Evolutionary conservation across 805 yeast species (phyloP), one percentile per base, ranked within the genome.

Genomic region (Candida ovalis): DNA sequence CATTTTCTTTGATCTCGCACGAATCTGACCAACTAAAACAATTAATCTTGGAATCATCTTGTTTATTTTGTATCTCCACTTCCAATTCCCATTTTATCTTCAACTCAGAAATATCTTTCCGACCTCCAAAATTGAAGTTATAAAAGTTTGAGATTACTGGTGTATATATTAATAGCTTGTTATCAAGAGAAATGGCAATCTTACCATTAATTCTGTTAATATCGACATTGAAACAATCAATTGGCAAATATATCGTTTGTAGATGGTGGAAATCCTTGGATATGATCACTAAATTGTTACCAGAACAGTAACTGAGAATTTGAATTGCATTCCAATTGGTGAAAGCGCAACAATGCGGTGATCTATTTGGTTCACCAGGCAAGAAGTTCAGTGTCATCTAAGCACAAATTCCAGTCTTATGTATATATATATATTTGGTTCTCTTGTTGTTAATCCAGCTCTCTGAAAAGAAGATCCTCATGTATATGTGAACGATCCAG

Each of bases 281-380:
- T 2, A 83, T 62, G 4, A 86, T 75, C 30, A 92, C 86, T 55
- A 92, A 71, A 62, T 88, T 89, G 67, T 89, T 89, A 0, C 96
- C 97, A 1, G 97, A 88, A 49, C 90, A 86, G 63, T 92, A 92
- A 1, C 81, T 82, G 30, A 86, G 67, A 2, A 89, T 66, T 44
- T 80, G 77, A 50, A 79, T 80, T 10, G 73, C 72, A 47, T 80
- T 80, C 96, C 96, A 89, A 35, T 70, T 67, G 6, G 74, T 77
- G 50, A 81, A 84, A 37, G 80, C 71, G 22, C 81, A 76, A 0
- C 88, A 70, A 54, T 77, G 78, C 13, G 71, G 72, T 1, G 78
- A 62, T 40, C 71, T 66, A 62, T 84, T 86, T 18, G 94, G 94
- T 61, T 87, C 88, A 1, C 97, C 97, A 2, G 97, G 97, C 40